phyloP scores from a whole-genome alignment of 1,284 basidiomycete species.

The Leccinum subrobustum region DNA sequence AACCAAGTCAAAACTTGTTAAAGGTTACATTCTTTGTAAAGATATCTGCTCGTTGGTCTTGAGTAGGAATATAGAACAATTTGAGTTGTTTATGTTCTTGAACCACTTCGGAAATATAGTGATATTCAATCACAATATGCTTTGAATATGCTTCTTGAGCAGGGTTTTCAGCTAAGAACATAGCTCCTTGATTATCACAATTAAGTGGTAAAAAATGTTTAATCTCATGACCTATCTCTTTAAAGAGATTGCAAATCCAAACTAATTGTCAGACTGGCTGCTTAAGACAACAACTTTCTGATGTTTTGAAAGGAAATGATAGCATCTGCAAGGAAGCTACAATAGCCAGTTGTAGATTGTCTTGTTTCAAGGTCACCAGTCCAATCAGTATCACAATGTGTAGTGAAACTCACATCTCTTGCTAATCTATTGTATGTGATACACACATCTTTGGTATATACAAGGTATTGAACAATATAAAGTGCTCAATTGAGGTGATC shows the following conservation, averaged over 20 bases:
- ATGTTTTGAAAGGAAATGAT: neutral
- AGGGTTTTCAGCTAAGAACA: neutral
- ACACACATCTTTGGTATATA: too few relatives aligned
- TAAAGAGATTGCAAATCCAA: neutral
- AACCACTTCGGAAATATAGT: neutral
- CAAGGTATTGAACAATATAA: too few relatives aligned
- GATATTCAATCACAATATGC: neutral
- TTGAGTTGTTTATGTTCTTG: neutral
- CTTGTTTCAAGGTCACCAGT: neutral
- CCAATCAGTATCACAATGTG: neutral
- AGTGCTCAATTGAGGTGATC: too few relatives aligned
- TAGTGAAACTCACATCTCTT: neutral
- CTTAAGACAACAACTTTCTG: neutral
- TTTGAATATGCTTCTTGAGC: neutral
- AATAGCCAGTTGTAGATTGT: neutral
- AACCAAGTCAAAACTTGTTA: neutral
- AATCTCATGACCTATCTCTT: neutral
- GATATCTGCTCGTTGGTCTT: neutral
- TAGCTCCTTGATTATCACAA: neutral
- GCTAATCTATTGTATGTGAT: too few relatives aligned
- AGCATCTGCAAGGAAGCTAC: neutral
- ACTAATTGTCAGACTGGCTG: neutral
- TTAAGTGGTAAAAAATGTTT: neutral
- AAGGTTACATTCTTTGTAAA: neutral
- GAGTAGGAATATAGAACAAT: neutral